These are phyloP conservation scores for Phytophthora tentaculata DNA, from an alignment of 352 stramenopile species.

Conservation along the genomic window DNA sequence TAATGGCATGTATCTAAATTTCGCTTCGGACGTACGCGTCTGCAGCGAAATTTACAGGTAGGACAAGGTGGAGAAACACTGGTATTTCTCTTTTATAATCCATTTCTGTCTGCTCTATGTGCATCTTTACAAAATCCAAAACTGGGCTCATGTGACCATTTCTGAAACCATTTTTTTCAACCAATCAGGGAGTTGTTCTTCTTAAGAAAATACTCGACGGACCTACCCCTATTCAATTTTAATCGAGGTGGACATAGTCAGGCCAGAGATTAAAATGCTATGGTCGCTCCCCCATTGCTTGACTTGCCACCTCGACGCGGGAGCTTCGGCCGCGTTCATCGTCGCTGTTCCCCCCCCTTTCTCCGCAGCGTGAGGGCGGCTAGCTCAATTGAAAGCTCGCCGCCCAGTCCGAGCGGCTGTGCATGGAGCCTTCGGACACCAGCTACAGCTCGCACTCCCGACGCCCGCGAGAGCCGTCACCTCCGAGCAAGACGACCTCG, in stretches of 20 bases:
- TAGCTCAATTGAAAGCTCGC: conserved; percentile 29
- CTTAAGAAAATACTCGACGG: neutral
- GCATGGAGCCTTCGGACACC: conserved; percentile 24
- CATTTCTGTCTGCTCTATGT: too few relatives aligned
- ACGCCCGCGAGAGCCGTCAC: conserved; percentile 4
- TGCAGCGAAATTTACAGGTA: too few relatives aligned
- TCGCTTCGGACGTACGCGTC: too few relatives aligned
- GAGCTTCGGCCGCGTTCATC: conserved; percentile 11
- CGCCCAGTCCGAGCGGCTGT: conserved; percentile 25
- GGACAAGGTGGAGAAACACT: too few relatives aligned
- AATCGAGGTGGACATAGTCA: conserved; percentile 21
- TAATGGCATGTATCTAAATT: too few relatives aligned
- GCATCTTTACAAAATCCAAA: too few relatives aligned
- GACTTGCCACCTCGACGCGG: conserved; percentile 5
- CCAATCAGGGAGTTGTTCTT: neutral
- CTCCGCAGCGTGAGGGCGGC: conserved; percentile 18
- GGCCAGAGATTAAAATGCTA: conserved; percentile 29
- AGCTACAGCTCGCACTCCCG: conserved; percentile 23
- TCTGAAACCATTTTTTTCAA: too few relatives aligned
- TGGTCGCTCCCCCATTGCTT: conserved; percentile 5
- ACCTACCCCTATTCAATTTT: conserved; percentile 15
- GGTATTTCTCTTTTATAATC: too few relatives aligned
- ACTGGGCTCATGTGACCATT: too few relatives aligned
- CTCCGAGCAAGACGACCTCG: conserved; percentile 27
- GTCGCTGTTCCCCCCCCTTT: conserved; percentile 3